Conservation (phyloP, 2,329 filamentous ascomycete species). For the Colletotrichum lindemuthianum region DNA sequence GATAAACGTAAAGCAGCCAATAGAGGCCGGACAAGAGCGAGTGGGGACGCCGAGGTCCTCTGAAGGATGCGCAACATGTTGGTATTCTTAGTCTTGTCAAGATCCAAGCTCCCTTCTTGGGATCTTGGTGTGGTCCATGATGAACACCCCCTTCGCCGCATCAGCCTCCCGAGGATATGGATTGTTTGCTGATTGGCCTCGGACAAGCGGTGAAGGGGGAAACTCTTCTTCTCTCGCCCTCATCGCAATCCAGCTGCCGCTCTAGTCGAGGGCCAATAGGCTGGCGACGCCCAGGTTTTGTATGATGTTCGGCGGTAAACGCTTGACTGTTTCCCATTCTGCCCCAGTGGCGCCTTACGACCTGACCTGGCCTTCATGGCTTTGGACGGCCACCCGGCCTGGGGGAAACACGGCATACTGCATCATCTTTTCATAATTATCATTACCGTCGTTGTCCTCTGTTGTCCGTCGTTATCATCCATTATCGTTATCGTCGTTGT, state of each 20-base stretch:
- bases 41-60: conserved; percentile 15
- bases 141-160: background rate
- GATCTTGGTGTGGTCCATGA: background rate
- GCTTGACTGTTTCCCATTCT: no score
- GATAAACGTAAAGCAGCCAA: conserved; percentile 11
- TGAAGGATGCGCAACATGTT: background rate
- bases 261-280: background rate
- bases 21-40: conserved; percentile 1
- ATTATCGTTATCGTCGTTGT: no score
- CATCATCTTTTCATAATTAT: no score
- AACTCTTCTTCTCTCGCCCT: conserved; percentile 8
- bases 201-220: conserved; percentile 20
- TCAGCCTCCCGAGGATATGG: conserved; percentile 15
- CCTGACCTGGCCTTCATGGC: no score
- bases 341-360: no score
- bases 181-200: conserved; percentile 22
- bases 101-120: conserved; percentile 5
- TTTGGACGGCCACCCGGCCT: no score
- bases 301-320: no score
- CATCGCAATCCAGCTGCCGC: conserved; percentile 14
- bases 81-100: conserved; percentile 5
- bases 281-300: no score
- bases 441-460: no score
- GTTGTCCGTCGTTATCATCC: no score
- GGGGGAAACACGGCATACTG: no score